A percentile compares a stretch with the other conserved stretches of the same genome.
Evolutionary conservation across 345 rosid species (phyloP).

Genomic region (Nephelium lappaceum): DNA sequence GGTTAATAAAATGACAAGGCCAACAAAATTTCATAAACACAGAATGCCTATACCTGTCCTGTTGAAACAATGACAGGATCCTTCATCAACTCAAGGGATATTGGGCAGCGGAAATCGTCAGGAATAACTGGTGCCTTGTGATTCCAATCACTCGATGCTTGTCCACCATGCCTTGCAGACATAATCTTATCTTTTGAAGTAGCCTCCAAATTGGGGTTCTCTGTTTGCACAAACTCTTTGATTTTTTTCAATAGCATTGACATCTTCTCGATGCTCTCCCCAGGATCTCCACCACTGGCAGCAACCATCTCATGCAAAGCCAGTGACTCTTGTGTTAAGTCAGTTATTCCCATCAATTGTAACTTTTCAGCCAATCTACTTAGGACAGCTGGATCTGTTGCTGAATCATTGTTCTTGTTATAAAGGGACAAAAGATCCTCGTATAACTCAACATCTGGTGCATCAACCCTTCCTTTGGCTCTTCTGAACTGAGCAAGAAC

Average conservation of each 20-base stretch:
- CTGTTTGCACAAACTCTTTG: conserved; percentile 86
- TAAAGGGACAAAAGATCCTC: conserved; percentile 68
- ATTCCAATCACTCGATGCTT: conserved; percentile 56
- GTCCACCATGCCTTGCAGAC: conserved; percentile 55
- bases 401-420: conserved; percentile 49
- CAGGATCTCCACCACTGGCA: conserved; percentile 68
- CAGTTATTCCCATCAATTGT: conserved; percentile 68
- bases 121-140: conserved; percentile 75
- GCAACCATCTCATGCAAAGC: conserved; percentile 90
- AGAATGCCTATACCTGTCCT: conserved; percentile 71
- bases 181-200: conserved; percentile 40
- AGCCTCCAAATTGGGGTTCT: conserved; percentile 59
- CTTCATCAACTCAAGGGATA: conserved; percentile 91
- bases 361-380: conserved; percentile 70
- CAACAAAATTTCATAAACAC: conserved; percentile 16
- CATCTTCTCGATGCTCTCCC: conserved; percentile 83
- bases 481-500: conserved; percentile 83
- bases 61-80: conserved; percentile 98
- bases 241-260: conserved; percentile 74
- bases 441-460: conserved; percentile 57
- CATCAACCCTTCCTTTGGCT: conserved; percentile 84
- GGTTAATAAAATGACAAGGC: neutral
- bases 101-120: conserved; percentile 97
- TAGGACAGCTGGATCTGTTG: conserved; percentile 52
- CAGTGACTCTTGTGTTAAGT: conserved; percentile 86